A percentile compares a stretch with the other conserved stretches of the same genome.
phyloP scores from a whole-genome alignment of 2,329 filamentous ascomycete species.

The Pleomassaria siparia region DNA sequence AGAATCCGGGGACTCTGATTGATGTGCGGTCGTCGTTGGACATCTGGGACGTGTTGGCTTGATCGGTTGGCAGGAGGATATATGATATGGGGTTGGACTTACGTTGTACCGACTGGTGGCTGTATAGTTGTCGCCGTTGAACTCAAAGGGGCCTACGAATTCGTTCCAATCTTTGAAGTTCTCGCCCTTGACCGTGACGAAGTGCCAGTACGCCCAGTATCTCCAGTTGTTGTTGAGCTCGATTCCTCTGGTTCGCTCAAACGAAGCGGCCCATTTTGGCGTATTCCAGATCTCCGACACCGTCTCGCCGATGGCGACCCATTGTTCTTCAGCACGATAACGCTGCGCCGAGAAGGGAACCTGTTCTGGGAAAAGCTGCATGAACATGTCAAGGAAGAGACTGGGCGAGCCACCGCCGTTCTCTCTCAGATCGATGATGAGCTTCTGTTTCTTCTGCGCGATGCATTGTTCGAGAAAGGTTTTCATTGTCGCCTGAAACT shows the following conservation, averaged over 20 bases:
- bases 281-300: slow-evolving; percentile 24
- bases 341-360: slow-evolving; percentile 39
- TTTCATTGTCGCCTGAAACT: slow-evolving; percentile 35
- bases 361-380: slow-evolving; percentile 53
- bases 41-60: slow-evolving; percentile 14
- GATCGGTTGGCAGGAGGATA: background rate
- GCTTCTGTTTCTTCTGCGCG: slow-evolving; percentile 53
- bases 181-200: slow-evolving; percentile 23
- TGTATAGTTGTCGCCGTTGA: slow-evolving; percentile 43
- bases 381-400: slow-evolving; percentile 46
- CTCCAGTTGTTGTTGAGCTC: slow-evolving; percentile 18
- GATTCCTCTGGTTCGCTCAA: background rate
- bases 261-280: slow-evolving; percentile 9
- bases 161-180: slow-evolving; percentile 47
- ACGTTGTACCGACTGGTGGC: slow-evolving; percentile 35
- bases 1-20: slow-evolving; percentile 14
- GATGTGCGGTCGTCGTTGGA: slow-evolving; percentile 22
- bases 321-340: slow-evolving; percentile 22
- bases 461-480: slow-evolving; percentile 50
- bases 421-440: slow-evolving; percentile 63
- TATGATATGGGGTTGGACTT: slow-evolving; percentile 9
- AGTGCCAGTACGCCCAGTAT: slow-evolving; percentile 26
- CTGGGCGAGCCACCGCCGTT: slow-evolving; percentile 58
- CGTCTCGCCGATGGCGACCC: slow-evolving; percentile 21
- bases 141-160: slow-evolving; percentile 44